Evolutionary conservation across 2,329 filamentous ascomycete genomes (phyloP).

Genomic region (Fusarium fujikuroi): DNA sequence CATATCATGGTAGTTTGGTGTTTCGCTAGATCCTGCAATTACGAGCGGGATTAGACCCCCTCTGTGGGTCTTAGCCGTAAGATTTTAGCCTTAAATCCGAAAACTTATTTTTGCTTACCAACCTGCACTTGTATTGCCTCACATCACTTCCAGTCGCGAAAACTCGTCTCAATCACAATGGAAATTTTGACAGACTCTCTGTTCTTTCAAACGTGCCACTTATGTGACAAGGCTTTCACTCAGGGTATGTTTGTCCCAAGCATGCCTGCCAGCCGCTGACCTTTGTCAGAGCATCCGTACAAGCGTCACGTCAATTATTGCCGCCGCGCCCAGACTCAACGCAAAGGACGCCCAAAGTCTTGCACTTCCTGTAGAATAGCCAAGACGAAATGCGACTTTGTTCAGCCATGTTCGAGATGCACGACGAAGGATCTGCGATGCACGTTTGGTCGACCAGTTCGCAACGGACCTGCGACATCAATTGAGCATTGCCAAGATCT

Average conservation of each 20-base stretch:
- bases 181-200: background rate
- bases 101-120: slow-evolving; percentile 2
- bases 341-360: slow-evolving; percentile 41
- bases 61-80: background rate
- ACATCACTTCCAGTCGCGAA: too few relatives aligned
- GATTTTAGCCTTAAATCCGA: slow-evolving; percentile 30
- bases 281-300: slow-evolving; percentile 27
- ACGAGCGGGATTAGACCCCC: background rate
- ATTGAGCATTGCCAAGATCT: fast-evolving
- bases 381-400: slow-evolving; percentile 42
- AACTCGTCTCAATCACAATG: background rate
- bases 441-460: background rate
- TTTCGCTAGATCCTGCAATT: too few relatives aligned
- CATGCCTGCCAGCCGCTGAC: background rate
- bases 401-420: slow-evolving; percentile 38
- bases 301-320: slow-evolving; percentile 45
- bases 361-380: slow-evolving; percentile 35
- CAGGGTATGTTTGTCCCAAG: slow-evolving; percentile 9
- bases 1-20: background rate
- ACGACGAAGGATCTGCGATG: slow-evolving; percentile 25
- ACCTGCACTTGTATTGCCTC: background rate
- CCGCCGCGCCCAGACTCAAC: slow-evolving; percentile 34
- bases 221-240: slow-evolving; percentile 38
- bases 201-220: slow-evolving; percentile 21
- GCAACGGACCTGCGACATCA: fast-evolving